A percentile compares a stretch with the other conserved stretches of the same genome.
phyloP scores from a whole-genome alignment of 805 yeast species.

The Wickerhamomyces ciferrii region DNA sequence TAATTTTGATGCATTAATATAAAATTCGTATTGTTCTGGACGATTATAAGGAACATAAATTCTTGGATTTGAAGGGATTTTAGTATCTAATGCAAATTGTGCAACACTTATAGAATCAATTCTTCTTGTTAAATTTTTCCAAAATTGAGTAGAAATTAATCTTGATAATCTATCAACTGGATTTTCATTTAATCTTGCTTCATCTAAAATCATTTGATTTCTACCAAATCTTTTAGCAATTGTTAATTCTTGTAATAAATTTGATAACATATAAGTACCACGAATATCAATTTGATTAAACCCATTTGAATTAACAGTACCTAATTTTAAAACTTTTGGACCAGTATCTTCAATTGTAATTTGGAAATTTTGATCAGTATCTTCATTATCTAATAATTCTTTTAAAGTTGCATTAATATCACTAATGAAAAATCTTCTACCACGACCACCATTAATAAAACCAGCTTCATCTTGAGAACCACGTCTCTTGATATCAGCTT shows the following conservation, averaged over 20 bases:
- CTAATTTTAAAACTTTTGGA: constrained; percentile 73
- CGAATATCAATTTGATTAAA: constrained; percentile 65
- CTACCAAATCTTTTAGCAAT: constrained; percentile 80
- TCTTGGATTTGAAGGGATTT: constrained; percentile 67
- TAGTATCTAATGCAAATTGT: constrained; percentile 73
- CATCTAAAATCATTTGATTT: constrained; percentile 74
- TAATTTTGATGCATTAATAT: constrained; percentile 41
- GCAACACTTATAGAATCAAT: constrained; percentile 58
- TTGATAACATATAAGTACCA: constrained; percentile 88
- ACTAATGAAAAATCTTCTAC: constrained; percentile 53
- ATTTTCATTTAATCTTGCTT: constrained; percentile 77
- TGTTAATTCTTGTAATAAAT: constrained; percentile 82
- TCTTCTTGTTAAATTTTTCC: constrained; percentile 73
- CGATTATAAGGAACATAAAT: constrained; percentile 72
- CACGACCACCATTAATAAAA: constrained; percentile 27
- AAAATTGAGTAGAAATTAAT: constrained; percentile 69
- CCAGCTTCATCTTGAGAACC: constrained; percentile 49
- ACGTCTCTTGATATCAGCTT: constrained; percentile 35
- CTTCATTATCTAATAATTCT: constrained; percentile 69
- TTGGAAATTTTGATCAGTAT: constrained; percentile 80
- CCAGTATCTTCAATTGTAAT: constrained; percentile 84
- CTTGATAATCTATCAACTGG: constrained; percentile 77
- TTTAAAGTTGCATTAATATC: constrained; percentile 71
- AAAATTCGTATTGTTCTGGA: constrained; percentile 70
- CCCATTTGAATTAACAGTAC: constrained; percentile 84